Conservation (phyloP, 1,284 basidiomycete genomes). For the Crepidotus sp. region DNA sequence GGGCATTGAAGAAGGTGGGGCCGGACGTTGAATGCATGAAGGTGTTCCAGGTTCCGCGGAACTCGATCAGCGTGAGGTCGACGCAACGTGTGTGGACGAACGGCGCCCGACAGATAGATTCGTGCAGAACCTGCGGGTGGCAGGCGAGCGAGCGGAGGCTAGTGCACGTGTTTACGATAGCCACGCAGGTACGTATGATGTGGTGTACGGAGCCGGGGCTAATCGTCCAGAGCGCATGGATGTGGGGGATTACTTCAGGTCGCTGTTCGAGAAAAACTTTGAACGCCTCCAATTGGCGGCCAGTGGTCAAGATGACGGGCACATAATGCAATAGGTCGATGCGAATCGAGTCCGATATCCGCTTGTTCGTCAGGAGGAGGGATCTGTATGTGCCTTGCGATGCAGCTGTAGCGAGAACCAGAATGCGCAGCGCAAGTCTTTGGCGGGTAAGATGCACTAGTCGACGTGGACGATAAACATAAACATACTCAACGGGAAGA, state of each 20-base stretch:
- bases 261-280: conserved; percentile 1
- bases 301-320: conserved; percentile 7
- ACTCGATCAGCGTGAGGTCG: conserved; percentile 23
- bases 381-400: conserved; percentile 17
- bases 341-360: conserved; percentile 9
- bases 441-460: too few species aligned
- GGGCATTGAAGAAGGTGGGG: conserved; percentile 10
- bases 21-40: conserved; percentile 12
- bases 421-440: conserved; percentile 13
- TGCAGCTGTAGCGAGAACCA: conserved; percentile 8
- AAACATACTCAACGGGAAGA: conserved; percentile 14
- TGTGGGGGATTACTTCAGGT: conserved; percentile 12
- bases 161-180: conserved; percentile 24
- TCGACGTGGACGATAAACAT: too few species aligned
- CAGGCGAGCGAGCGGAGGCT: conserved; percentile 23
- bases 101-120: conserved; percentile 15
- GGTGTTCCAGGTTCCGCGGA: conserved; percentile 15
- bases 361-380: conserved; percentile 16
- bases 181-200: not conserved
- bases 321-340: conserved; percentile 12
- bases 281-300: conserved; percentile 13
- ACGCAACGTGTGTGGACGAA: conserved; percentile 21
- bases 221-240: conserved; percentile 18
- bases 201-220: not conserved
- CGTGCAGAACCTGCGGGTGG: conserved; percentile 20